phyloP scores from a whole-genome alignment of 2,329 filamentous ascomycete species.

The Fulvia fulva region DNA sequence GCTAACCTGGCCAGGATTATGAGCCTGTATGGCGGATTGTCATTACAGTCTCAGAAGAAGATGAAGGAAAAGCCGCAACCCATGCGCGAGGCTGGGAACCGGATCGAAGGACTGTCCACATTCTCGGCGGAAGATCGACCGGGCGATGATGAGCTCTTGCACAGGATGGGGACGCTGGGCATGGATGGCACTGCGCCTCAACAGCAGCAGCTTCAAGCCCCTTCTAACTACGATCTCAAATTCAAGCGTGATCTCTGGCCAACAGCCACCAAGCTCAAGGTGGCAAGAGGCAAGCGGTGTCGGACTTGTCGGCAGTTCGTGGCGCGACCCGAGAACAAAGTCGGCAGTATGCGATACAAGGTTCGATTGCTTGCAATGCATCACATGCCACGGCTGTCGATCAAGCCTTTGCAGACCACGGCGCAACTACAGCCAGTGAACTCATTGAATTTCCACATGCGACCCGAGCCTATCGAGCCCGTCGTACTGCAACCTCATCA shows the following conservation, averaged over 20 bases:
- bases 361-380: constrained; percentile 81
- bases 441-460: constrained; percentile 24
- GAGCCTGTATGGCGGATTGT: constrained; percentile 74
- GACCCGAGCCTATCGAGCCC: constrained; percentile 15
- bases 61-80: constrained; percentile 62
- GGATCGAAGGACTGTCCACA: constrained; percentile 65
- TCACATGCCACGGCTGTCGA: constrained; percentile 78
- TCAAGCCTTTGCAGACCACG: constrained; percentile 53
- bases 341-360: constrained; percentile 78
- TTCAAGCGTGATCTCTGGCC: constrained; percentile 76
- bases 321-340: constrained; percentile 87
- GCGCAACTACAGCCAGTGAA: constrained; percentile 15
- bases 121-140: constrained; percentile 37
- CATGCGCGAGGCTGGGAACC: constrained; percentile 74
- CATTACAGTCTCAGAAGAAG: constrained; percentile 59
- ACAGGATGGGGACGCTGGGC: constrained; percentile 53
- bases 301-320: constrained; percentile 91
- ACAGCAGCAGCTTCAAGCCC: constrained; percentile 51
- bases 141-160: constrained; percentile 55
- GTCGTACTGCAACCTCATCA: constrained; percentile 37
- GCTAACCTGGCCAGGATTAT: constrained; percentile 83
- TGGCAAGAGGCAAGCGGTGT: constrained; percentile 91
- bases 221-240: constrained; percentile 48
- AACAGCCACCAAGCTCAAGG: constrained; percentile 75
- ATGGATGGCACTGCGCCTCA: constrained; percentile 61